Evolutionary conservation across 169 alveolate genomes (phyloP), one percentile per base, ranked within the genome.

Genomic region (Plasmodium inui): DNA sequence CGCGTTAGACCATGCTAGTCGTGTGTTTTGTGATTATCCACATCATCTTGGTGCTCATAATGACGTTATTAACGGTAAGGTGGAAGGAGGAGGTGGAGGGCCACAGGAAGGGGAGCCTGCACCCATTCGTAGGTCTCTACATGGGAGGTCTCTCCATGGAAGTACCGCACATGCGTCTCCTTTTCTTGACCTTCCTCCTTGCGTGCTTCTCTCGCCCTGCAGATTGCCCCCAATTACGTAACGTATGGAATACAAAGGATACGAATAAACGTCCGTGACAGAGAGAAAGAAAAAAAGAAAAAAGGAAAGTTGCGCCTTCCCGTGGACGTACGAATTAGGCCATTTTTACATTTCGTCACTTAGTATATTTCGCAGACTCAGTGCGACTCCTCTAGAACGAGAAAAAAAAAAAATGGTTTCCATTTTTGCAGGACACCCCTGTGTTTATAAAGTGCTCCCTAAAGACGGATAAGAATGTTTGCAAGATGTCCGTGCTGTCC

Each of bases 11-110:
- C 2, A 37, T 96, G 85, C 70, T 92, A 55, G 74, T 96, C 50
- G 90, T 94, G 26, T 76, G 97, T 22, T 82, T 96, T 10, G 46
- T 94, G 8, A 95, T 95, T 22, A 92, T 94, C 4, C 78, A 96
- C 28, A 94, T 96, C 74, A 90, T 96, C 79, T 86, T 96, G 32
- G 96, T 96, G 26, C 85, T 96, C 50, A 85, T 95, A 39, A 93
- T 94, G 96, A 96, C 95, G 17, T 57, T 96, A n/a, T 53, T 96
- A 88, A 95, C 97, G 53, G 92, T 96, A 44, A 80, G 93, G 19
- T 95, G 95, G 26, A 50, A 83, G 22, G 92, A 95, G 9, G 34
- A 72, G 34, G 6, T 70, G 53, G 32, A 0, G 73, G 37, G 37
- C 6, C 28, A 61, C 37, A 6, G 30, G 32, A 57, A 57, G 73